Percentiles rank a stretch among this genome's conserved stretches.
phyloP scores from a whole-genome alignment of 73 alveolate species.

The Blepharisma stoltei region DNA sequence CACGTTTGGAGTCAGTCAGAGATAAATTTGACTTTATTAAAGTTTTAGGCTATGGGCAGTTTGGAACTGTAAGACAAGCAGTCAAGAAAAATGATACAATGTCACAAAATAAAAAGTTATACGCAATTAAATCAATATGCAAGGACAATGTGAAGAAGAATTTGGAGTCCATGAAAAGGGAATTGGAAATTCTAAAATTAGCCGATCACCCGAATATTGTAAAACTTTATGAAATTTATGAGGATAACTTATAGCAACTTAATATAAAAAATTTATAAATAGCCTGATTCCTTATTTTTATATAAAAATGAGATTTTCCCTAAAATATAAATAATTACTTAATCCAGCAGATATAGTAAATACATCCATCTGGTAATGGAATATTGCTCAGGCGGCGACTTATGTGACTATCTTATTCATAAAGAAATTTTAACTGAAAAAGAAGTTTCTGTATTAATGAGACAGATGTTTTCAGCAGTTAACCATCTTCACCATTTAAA shows the following conservation, averaged over 20 bases:
- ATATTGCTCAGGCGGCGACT: slow-evolving; percentile 87
- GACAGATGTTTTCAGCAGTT: slow-evolving; percentile 74
- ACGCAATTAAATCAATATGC: slow-evolving; percentile 10
- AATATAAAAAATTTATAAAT: no score
- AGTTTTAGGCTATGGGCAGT: slow-evolving; percentile 32
- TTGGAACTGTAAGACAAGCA: slow-evolving; percentile 33
- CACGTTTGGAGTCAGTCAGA: slow-evolving; percentile 10
- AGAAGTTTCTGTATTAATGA: slow-evolving; percentile 67
- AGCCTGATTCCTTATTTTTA: no score
- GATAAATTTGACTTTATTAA: slow-evolving; percentile 26
- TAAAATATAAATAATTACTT: no score
- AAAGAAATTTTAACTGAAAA: slow-evolving; percentile 76
- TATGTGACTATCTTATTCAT: slow-evolving; percentile 65
- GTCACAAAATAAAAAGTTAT: neutral
- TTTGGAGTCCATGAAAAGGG: neutral
- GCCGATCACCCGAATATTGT: slow-evolving; percentile 75
- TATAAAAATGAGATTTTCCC: no score
- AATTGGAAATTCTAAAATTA: neutral
- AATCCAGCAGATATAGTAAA: no score
- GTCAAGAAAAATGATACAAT: neutral
- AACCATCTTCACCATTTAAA: slow-evolving; percentile 73
- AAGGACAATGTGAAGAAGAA: neutral
- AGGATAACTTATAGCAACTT: slow-evolving; percentile 45
- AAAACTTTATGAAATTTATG: slow-evolving; percentile 74
- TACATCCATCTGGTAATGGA: slow-evolving; percentile 30